A percentile compares a stretch with the other conserved stretches of the same genome.
These are phyloP conservation scores for Termitomyces heimii DNA, from an alignment of 768 basidiomycete species.

Conservation along the genomic window DNA sequence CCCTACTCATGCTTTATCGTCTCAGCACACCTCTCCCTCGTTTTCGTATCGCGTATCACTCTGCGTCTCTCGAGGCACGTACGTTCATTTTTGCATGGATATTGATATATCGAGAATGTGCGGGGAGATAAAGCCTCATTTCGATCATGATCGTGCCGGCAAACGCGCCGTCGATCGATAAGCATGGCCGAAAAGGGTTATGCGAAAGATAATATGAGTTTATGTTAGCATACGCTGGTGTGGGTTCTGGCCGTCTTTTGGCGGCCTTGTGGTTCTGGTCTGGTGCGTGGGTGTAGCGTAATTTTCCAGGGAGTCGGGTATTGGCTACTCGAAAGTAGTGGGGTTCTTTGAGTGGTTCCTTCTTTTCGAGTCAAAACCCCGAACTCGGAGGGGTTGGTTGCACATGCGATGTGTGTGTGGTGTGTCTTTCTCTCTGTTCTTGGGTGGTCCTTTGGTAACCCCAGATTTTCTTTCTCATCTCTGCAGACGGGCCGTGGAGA, in stretches of 20 bases:
- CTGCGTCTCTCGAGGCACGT: not conserved
- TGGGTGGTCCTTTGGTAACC: not conserved
- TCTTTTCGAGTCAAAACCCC: not conserved
- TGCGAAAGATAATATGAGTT: not conserved
- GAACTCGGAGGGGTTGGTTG: not conserved
- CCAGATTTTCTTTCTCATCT: not conserved
- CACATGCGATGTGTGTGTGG: not conserved
- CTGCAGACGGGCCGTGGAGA: not conserved
- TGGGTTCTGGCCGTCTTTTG: not conserved
- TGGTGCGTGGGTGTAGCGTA: not conserved
- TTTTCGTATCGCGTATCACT: not conserved
- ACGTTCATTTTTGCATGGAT: too few species aligned
- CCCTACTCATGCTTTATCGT: not conserved
- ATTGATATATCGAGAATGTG: too few species aligned
- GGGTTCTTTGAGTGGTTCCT: not conserved
- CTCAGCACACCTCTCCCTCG: not conserved
- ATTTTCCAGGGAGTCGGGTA: not conserved
- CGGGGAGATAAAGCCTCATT: not conserved
- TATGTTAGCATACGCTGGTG: not conserved
- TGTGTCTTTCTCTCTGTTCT: not conserved
- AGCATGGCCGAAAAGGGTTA: not conserved
- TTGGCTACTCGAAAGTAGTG: not conserved
- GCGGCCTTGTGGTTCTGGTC: not conserved
- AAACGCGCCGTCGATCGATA: not conserved
- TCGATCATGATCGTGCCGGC: conserved; percentile 1